Base-by-base conservation (phyloP, 164 flowering plant species). In the Vitis cinerea region DNA sequence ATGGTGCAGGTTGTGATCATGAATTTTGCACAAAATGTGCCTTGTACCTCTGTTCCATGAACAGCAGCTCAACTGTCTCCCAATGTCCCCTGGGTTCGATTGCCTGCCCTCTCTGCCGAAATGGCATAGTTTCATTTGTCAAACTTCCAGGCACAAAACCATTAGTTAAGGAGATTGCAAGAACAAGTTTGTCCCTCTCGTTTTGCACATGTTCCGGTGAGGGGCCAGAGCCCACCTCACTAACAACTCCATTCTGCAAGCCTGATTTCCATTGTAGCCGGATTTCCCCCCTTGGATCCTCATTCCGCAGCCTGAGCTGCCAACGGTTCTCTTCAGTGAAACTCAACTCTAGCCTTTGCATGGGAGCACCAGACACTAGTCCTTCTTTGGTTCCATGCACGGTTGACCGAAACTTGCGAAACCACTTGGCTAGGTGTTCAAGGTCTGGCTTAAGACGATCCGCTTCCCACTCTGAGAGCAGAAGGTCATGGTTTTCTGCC, bases 21-120 rank as follows among this genome's bases (percentile, higher is more conserved):
- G 97, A 92, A 79, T 87, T 92, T 76, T 94, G 97, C 87, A 92
- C 90, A 23, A 75, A 73, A 3, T 94, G 97, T 73, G 97, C 98
- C 11, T 72, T 94, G 60, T 89, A 90, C 75, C 92, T 92, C 37
- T 92, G 98, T 65, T 87, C 90, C 29, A 90, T 87, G 50, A 85
- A 79, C 75, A 72, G 79, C 79, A 76, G 85, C 61, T 74, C 90
- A 7, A 71, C 82, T 1, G 73, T 69, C 9, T 54, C 80, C 0
- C 72, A 78, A 7, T 87, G 91, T 14, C 89, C 95, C 2, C 84
- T 85, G 0, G 98, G 98, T 27, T 89, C 98, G n/a, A 84, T 94
- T 49, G 72, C 97, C 3, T 94, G 98, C 75, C 98, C 98, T 50
- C 88, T 94, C 8, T 94, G 98, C 72, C 86, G 98, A 8, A 88